Conservation (phyloP, 176 grass and related monocot species). For the Microstegium vimineum region DNA sequence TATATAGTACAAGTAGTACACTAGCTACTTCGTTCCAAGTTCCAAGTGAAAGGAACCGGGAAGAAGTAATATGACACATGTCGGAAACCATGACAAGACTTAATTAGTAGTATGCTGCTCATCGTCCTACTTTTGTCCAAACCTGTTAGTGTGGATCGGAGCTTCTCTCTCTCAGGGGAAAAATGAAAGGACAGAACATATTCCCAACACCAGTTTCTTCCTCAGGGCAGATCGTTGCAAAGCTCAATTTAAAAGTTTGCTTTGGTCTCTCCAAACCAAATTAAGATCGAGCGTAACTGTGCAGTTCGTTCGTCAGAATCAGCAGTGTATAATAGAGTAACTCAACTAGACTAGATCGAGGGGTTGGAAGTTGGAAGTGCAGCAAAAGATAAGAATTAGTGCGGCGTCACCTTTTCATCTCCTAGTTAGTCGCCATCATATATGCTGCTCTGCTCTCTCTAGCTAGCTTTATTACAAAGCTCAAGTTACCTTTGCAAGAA, state of each 20-base stretch:
- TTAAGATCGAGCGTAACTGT: too few species aligned
- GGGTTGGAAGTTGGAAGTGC: not conserved
- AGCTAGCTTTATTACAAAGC: conserved; percentile 34
- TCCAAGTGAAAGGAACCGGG: conserved; percentile 11
- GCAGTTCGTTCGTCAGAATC: too few species aligned
- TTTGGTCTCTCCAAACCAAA: not conserved
- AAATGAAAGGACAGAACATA: conserved; percentile 17
- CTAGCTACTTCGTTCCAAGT: not conserved
- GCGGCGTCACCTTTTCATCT: conserved; percentile 6
- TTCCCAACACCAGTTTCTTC: not conserved
- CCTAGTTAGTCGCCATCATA: conserved; percentile 20
- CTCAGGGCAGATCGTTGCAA: not conserved
- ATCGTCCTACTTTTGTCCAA: conserved; percentile 9
- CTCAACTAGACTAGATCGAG: not conserved
- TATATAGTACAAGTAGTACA: conserved; percentile 1
- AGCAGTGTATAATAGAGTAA: too few species aligned
- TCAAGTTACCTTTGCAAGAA: conserved; percentile 28
- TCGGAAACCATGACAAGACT: not conserved
- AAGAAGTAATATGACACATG: not conserved
- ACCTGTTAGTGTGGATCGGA: not conserved
- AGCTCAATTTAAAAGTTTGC: not conserved
- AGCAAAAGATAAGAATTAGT: not conserved
- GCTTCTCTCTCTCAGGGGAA: not conserved
- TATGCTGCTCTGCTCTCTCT: not conserved
- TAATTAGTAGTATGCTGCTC: not conserved